Base-by-base conservation (phyloP, 2,329 filamentous ascomycete genomes). In the Simplicillium sp. region DNA sequence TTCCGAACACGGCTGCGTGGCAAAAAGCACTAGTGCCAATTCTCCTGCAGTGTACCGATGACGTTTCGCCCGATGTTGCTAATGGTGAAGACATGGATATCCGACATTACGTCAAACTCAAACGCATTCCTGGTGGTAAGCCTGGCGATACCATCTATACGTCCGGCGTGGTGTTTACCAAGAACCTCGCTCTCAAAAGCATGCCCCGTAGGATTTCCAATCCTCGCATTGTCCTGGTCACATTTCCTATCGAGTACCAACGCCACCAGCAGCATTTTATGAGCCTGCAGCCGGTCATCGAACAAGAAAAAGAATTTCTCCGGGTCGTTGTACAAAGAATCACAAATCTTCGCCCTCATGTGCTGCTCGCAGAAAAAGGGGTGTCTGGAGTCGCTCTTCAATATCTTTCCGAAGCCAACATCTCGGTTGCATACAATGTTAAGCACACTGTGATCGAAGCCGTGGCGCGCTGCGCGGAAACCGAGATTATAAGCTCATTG, bases 71-170 rank as follows among this genome's bases (percentile, higher is more conserved):
- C 2, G 86, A 97, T 58, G 86, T 96, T 35, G 83, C 88, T 42
- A 77, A 79, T 41, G 89, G 88, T 20, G 92, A 98, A 58, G 86
- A 92, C 55, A 97, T 98, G 72, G 92, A 98, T 57, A 92, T 98
- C 44, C 78, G 92, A 3, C 89, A 97, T 57, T 98, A 96, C 55
- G 87, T 98, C 47, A 98, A 98, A 58, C 66, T 98, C 25, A 98
- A 98, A 59, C 94, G 94, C 57, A 92, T 98, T 11, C 86, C 89
- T 1, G 90, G 92, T 13, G 90, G 89, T 13, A 83, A 77, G 48
- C 89, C 90, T 14, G 81, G 86, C 17, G 90, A 98, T 60, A 97
- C 90, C 7, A 82, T 83, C n/a, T 98, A 98, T 59, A 84, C 97
- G 13, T 95, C 92, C 9, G 94, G 92, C 1, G 82, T 98, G 8